Conservation (phyloP, 2,329 filamentous ascomycete species). For the Byssochlamys sp. region DNA sequence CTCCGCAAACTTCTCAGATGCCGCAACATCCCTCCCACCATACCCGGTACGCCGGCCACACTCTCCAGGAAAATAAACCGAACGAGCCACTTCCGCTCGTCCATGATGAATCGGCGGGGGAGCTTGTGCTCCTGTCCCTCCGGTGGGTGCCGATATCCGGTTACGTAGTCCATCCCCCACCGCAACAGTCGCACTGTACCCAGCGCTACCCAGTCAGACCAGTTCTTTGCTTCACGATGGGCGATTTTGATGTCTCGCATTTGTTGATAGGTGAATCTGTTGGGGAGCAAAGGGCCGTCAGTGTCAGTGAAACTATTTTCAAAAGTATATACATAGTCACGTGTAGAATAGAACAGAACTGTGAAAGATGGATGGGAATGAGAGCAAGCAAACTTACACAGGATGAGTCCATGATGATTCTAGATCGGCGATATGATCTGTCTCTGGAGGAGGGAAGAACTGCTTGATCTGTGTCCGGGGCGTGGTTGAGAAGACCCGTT, state of each 20-base stretch:
- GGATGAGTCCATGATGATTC: constrained; percentile 61
- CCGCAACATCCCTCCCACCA: constrained; percentile 90
- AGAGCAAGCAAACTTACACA: constrained; percentile 27
- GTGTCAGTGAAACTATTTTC: neutral
- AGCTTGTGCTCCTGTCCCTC: constrained; percentile 29
- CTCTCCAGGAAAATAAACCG: constrained; percentile 90
- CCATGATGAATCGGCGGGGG: constrained; percentile 60
- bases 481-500: constrained; percentile 31
- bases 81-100: constrained; percentile 78
- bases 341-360: neutral
- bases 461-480: constrained; percentile 29
- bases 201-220: constrained; percentile 71
- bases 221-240: constrained; percentile 62
- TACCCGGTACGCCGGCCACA: constrained; percentile 88
- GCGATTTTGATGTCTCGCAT: constrained; percentile 66
- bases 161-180: constrained; percentile 71
- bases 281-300: constrained; percentile 8
- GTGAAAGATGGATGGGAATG: neutral
- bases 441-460: constrained; percentile 52
- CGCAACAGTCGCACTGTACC: constrained; percentile 65
- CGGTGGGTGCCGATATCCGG: constrained; percentile 66
- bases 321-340: neutral
- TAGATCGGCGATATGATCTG: constrained; percentile 52
- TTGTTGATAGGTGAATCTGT: constrained; percentile 63
- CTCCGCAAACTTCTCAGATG: constrained; percentile 75